Base-by-base conservation (phyloP, 768 basidiomycete species). In the Pisolithus marmoratus region DNA sequence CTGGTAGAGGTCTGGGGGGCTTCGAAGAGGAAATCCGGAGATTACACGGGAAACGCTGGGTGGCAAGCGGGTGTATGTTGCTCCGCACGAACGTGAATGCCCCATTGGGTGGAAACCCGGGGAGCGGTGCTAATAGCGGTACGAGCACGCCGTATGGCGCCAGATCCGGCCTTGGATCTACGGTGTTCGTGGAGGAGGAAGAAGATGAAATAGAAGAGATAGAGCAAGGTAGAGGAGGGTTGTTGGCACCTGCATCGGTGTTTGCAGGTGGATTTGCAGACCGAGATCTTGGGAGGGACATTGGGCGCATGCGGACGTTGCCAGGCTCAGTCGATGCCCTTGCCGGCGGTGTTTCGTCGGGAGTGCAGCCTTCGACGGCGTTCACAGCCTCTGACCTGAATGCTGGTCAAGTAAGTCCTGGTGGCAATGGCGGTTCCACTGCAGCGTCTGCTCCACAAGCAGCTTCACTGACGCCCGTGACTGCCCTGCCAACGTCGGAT, bases 21-120 rank as follows among this genome's bases (percentile, higher is more conserved):
- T 92, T 86, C 56, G 90, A 92, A 63, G 90, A 92, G 51, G 90
- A 92, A 68, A 79, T 90, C 50, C 74, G 80, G 52, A 70, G 87
- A 59, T 60, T 92, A 46, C 72, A 88, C 36, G 79, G 79, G 42
- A 89, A 87, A 66, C 74, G 87, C 48, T 91, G 90, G 89, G 75
- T 82, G 3, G 76, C 81, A 15, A 82, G 76, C 2, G 79, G 81
- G n/a, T 81, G 80, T 3, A 69, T 68, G 15, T 75, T 80, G 3
- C 55, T 84, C 38, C 75, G 84, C 51, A 87, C 84, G 38, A 84
- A 79, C 60, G 70, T 84, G 31, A 81, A 81, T 54, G 77, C 69
- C 68, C 1, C 12, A 37, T 26, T 55, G 23, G 54, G 54, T 20
- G 68, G 64, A 47, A 61, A 55, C 26, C 72, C 71, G 1, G 69